phyloP scores from a whole-genome alignment of 1,284 basidiomycete species.

The Trichosporon ovoides region DNA sequence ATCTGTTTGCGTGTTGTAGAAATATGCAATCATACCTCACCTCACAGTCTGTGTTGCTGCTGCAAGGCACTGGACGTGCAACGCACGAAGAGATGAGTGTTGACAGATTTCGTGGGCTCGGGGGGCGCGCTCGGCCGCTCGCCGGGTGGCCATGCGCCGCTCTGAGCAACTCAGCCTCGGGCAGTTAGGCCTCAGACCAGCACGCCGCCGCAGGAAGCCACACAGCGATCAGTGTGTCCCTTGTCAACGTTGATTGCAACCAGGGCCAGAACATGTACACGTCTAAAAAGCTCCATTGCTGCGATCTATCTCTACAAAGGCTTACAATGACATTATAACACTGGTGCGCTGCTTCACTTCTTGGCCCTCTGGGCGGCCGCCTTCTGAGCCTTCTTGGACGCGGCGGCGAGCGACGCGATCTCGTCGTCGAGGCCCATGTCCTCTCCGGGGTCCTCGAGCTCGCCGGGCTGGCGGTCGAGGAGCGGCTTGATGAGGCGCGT shows the following conservation, averaged over 20 bases:
- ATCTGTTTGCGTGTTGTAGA: conserved; percentile 15
- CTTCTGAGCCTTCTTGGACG: conserved; percentile 9
- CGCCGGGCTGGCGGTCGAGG: conserved; percentile 50
- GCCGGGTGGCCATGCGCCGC: too few relatives aligned
- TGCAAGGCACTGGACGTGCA: too few relatives aligned
- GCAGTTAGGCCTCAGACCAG: too few relatives aligned
- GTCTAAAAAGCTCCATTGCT: conserved; percentile 4
- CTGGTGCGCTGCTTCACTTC: conserved; percentile 1
- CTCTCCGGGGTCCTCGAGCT: conserved; percentile 50
- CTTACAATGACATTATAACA: conserved; percentile 4
- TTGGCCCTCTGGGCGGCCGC: conserved; percentile 5
- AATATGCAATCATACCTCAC: conserved; percentile 13
- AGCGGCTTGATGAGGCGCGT: conserved; percentile 55
- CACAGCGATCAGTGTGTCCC: too few relatives aligned
- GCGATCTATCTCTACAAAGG: neutral
- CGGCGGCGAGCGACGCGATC: conserved; percentile 33
- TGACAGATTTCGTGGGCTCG: too few relatives aligned
- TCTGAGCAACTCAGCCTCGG: too few relatives aligned
- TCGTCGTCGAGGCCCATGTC: conserved; percentile 51
- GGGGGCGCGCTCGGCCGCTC: too few relatives aligned
- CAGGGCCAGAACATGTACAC: neutral
- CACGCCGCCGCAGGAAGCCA: too few relatives aligned
- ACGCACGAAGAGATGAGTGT: too few relatives aligned
- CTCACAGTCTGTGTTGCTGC: neutral
- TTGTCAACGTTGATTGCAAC: too few relatives aligned